These are phyloP conservation scores for Lupinus albus DNA, from an alignment of 306 rosid genomes.

Conservation along the genomic window DNA sequence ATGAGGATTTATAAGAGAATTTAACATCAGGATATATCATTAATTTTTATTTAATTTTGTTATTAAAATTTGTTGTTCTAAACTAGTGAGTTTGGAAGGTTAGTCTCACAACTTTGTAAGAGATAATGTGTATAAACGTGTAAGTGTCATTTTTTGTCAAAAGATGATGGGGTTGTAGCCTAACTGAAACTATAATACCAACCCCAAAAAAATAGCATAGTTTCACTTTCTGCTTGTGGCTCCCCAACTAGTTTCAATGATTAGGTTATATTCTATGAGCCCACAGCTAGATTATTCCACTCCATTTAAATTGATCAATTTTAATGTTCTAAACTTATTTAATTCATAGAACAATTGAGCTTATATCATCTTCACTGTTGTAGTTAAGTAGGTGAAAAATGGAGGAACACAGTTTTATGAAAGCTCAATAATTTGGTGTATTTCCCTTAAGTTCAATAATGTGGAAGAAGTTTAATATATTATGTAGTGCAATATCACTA, in stretches of 20 bases:
- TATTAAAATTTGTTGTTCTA: too few species aligned
- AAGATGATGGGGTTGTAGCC: too few species aligned
- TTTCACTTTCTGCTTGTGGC: constrained; percentile 54
- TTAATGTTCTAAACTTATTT: constrained; percentile 2
- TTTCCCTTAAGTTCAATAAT: background rate
- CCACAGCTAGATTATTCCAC: constrained; percentile 17
- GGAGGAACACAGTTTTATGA: background rate
- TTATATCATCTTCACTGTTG: background rate
- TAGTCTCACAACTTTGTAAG: too few species aligned
- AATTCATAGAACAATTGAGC: background rate
- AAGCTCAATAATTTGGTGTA: background rate
- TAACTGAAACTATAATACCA: too few species aligned
- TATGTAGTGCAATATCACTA: too few species aligned
- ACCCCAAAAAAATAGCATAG: constrained; percentile 4
- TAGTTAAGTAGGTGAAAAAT: background rate
- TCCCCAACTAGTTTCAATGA: constrained; percentile 48
- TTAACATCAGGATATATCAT: too few species aligned
- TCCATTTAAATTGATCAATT: constrained; percentile 14
- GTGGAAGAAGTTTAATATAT: background rate
- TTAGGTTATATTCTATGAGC: constrained; percentile 36
- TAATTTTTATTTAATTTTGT: too few species aligned
- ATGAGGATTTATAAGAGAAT: too few species aligned
- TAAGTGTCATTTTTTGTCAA: too few species aligned
- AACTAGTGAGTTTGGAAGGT: too few species aligned
- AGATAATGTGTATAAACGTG: too few species aligned